phyloP scores from a whole-genome alignment of 352 stramenopile species.

The Pythium sukuiense region DNA sequence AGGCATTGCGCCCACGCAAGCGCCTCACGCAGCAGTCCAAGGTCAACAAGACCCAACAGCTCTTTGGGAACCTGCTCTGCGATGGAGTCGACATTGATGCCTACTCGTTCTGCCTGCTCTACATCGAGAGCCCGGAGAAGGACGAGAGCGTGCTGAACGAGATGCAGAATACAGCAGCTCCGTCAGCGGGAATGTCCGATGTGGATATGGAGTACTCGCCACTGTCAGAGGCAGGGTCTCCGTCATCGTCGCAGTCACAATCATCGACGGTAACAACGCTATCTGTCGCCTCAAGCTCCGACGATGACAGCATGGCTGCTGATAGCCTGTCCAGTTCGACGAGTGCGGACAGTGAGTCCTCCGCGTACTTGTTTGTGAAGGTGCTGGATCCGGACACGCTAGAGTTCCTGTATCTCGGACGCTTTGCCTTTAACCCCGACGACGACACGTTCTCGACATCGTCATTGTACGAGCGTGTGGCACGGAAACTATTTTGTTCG shows the following conservation, averaged over 20 bases:
- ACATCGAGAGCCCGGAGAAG: constrained; percentile 47
- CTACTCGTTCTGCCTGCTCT: constrained; percentile 81
- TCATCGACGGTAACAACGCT: not conserved
- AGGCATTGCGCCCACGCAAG: constrained; percentile 72
- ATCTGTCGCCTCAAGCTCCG: not conserved
- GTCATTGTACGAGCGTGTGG: constrained; percentile 49
- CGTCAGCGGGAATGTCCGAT: not conserved
- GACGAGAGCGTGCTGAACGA: constrained; percentile 41
- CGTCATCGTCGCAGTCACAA: not conserved
- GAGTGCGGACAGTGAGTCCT: not conserved
- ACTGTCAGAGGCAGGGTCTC: not conserved
- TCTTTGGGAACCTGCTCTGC: constrained; percentile 70
- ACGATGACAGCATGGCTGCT: not conserved
- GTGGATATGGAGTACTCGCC: constrained; percentile 15
- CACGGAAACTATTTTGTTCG: constrained; percentile 37
- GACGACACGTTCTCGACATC: constrained; percentile 32
- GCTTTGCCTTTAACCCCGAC: constrained; percentile 29
- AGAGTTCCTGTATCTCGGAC: constrained; percentile 46
- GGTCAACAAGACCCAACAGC: constrained; percentile 41
- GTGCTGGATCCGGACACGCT: constrained; percentile 43
- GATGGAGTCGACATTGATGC: constrained; percentile 83
- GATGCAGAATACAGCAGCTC: not conserved
- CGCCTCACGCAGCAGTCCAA: constrained; percentile 42
- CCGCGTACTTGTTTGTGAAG: constrained; percentile 66
- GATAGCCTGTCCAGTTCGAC: not conserved